A percentile compares a stretch with the other conserved stretches of the same genome.
Evolutionary conservation across 345 rosid genomes (phyloP).

Genomic region (Firmiana major): DNA sequence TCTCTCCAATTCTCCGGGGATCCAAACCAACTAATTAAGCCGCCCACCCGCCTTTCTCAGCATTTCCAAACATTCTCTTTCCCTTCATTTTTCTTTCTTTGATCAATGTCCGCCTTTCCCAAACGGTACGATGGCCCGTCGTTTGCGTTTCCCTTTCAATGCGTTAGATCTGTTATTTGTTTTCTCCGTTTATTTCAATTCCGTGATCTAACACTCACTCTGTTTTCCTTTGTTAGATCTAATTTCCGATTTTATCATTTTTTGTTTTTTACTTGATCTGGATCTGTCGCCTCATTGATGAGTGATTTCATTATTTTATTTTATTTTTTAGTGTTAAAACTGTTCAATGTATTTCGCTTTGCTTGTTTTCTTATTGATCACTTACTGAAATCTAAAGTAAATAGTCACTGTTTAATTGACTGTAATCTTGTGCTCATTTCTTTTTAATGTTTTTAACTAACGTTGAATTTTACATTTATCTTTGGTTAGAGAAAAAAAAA

Average conservation of each 20-base stretch:
- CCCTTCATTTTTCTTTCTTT: not conserved
- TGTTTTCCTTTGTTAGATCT: not conserved
- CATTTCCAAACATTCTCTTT: not conserved
- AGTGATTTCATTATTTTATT: not conserved
- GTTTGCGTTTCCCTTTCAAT: not conserved
- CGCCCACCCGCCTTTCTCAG: not conserved
- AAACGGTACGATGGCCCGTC: constrained; percentile 8
- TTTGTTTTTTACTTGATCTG: not conserved
- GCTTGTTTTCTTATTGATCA: not conserved
- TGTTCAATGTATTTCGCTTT: not conserved
- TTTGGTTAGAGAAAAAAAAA: not conserved
- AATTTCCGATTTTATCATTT: not conserved
- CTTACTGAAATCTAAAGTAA: not conserved
- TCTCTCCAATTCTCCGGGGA: constrained; percentile 13
- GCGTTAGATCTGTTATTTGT: constrained; percentile 15
- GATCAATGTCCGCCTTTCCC: not conserved
- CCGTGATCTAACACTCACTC: not conserved
- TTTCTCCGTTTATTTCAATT: not conserved
- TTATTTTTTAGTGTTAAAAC: not conserved
- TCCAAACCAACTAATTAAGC: not conserved
- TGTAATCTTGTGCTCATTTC: not conserved
- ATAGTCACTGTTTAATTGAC: not conserved
- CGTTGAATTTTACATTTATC: not conserved
- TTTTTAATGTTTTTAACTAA: not conserved
- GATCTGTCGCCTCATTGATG: not conserved